Conservation (phyloP, 257 asterid genomes). For the Penstemon barbatus region DNA sequence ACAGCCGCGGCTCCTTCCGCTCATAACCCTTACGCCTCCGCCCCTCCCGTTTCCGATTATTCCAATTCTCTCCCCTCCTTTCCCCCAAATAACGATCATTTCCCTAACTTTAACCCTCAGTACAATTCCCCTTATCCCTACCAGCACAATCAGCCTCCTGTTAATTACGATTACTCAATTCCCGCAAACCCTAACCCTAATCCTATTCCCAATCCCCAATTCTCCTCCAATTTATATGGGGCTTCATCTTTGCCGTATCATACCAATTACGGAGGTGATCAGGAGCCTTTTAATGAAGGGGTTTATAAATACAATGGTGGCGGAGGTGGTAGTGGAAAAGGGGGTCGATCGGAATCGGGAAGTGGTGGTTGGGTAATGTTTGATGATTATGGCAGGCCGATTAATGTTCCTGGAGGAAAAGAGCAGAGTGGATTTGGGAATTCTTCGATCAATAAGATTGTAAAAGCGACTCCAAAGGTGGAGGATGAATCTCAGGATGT, state of each 20-base stretch:
- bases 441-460: slow-evolving; percentile 43
- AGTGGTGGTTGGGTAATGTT: slow-evolving; percentile 49
- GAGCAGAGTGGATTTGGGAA: slow-evolving; percentile 41
- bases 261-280: slow-evolving; percentile 48
- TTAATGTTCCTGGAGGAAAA: slow-evolving; percentile 46
- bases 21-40: slow-evolving; percentile 58
- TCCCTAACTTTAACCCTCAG: slow-evolving; percentile 43
- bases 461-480: slow-evolving; percentile 69
- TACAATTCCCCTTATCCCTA: slow-evolving; percentile 57
- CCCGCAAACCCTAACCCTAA: slow-evolving; percentile 35
- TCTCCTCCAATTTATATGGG: slow-evolving; percentile 34
- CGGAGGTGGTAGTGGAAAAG: slow-evolving; percentile 49
- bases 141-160: slow-evolving; percentile 45
- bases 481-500: slow-evolving; percentile 59
- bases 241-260: slow-evolving; percentile 32
- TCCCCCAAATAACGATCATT: slow-evolving; percentile 42
- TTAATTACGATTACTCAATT: slow-evolving; percentile 39
- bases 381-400: slow-evolving; percentile 93
- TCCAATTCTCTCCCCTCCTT: slow-evolving; percentile 30
- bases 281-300: slow-evolving; percentile 50
- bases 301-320: slow-evolving; percentile 67
- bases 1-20: slow-evolving; percentile 26
- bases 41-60: slow-evolving; percentile 56
- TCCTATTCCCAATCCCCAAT: slow-evolving; percentile 34
- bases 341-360: slow-evolving; percentile 31